Percentiles rank a stretch among this genome's conserved stretches.
Conservation (phyloP, 2,329 filamentous ascomycete genomes). For the Pyrenophora teres region DNA sequence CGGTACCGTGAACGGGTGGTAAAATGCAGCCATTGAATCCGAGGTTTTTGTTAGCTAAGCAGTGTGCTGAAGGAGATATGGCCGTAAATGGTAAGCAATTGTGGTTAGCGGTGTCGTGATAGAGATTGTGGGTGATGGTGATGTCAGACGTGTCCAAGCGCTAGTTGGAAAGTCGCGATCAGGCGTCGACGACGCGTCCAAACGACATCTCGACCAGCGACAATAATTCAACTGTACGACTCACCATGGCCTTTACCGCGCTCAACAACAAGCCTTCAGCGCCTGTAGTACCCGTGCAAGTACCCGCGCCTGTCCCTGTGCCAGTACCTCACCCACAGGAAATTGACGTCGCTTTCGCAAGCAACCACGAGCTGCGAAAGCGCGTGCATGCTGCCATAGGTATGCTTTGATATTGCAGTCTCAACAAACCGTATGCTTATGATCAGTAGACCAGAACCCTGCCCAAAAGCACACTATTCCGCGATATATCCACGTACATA, state of each 20-base stretch:
- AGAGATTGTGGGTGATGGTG: slow-evolving; percentile 6
- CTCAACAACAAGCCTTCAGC: slow-evolving; percentile 23
- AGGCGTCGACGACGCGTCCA: slow-evolving; percentile 15
- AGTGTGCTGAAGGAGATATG: no score
- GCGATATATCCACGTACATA: slow-evolving; percentile 46
- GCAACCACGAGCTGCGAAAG: slow-evolving; percentile 44
- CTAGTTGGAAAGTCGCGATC: slow-evolving; percentile 21
- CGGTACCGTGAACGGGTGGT: no score
- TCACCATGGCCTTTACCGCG: slow-evolving; percentile 30
- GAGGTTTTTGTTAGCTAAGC: no score
- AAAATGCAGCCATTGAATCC: no score
- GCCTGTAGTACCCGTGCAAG: slow-evolving; percentile 11
- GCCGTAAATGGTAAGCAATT: no score
- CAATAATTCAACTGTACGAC: slow-evolving; percentile 8
- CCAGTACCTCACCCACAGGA: slow-evolving; percentile 30
- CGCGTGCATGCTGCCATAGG: slow-evolving; percentile 46
- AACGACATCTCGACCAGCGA: slow-evolving; percentile 8
- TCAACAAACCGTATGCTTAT: neutral
- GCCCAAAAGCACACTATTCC: slow-evolving; percentile 40
- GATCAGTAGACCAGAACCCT: slow-evolving; percentile 38
- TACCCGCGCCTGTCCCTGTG: slow-evolving; percentile 1
- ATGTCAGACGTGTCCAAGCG: slow-evolving; percentile 16
- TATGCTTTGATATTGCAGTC: slow-evolving; percentile 11
- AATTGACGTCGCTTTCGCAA: slow-evolving; percentile 42
- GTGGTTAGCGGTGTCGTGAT: neutral